These are phyloP conservation scores for Penicillium sp. DNA, from an alignment of 2,329 filamentous ascomycete species.

Conservation along the genomic window DNA sequence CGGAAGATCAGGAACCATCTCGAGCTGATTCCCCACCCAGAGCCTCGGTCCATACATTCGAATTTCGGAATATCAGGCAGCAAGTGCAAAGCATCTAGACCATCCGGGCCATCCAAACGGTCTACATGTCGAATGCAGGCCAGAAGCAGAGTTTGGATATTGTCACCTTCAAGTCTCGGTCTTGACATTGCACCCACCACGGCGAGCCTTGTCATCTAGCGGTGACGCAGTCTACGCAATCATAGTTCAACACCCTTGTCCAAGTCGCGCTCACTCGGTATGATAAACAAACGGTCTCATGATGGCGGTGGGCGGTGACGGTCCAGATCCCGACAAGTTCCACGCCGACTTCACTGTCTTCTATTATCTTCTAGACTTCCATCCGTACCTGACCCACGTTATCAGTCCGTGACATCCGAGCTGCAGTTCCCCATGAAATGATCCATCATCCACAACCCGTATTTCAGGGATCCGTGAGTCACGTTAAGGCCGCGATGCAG, in stretches of 20 bases:
- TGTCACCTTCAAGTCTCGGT: too few species aligned
- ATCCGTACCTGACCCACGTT: not conserved
- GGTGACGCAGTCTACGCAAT: slow-evolving; percentile 1
- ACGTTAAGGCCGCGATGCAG: not conserved
- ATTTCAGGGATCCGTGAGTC: not conserved
- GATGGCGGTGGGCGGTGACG: not conserved
- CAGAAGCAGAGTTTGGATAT: too few species aligned
- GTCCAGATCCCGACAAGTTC: slow-evolving; percentile 13
- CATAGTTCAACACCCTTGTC: slow-evolving; percentile 4
- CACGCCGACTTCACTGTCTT: slow-evolving; percentile 4
- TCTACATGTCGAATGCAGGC: slow-evolving; percentile 1
- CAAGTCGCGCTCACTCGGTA: not conserved
- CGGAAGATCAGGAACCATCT: too few species aligned
- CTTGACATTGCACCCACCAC: too few species aligned
- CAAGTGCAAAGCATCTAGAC: not conserved
- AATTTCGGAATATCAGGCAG: too few species aligned
- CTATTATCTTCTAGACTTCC: slow-evolving; percentile 12
- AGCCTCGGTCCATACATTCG: too few species aligned
- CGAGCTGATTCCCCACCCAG: too few species aligned
- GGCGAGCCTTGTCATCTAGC: too few species aligned
- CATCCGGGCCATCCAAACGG: not conserved
- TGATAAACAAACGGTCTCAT: not conserved
- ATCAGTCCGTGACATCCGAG: slow-evolving; percentile 10
- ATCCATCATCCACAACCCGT: too few species aligned
- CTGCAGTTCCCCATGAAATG: slow-evolving; percentile 5